Evolutionary conservation across 225 moss, liverwort and hornwort genomes (phyloP).

Genomic region (Straminergon stramineum): DNA sequence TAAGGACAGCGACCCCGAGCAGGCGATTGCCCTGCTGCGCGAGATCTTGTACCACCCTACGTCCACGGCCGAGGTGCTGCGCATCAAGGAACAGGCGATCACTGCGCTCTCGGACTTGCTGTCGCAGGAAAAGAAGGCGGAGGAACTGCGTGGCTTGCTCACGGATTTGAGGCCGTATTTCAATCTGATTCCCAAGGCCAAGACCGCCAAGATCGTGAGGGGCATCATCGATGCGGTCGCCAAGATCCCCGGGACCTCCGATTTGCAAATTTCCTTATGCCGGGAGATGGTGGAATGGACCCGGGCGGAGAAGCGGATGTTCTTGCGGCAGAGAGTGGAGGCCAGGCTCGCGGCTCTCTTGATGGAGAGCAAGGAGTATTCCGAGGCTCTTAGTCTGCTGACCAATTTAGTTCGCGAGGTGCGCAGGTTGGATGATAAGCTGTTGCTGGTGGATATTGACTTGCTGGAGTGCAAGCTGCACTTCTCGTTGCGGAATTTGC

Average conservation of each 20-base stretch:
- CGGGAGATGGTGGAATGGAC: slow-evolving; percentile 97
- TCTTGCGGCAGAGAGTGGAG: slow-evolving; percentile 83
- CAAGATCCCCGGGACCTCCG: slow-evolving; percentile 87
- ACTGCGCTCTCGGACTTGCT: slow-evolving; percentile 66
- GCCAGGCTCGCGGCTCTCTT: slow-evolving; percentile 73
- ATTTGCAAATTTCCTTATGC: slow-evolving; percentile 81
- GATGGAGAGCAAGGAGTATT: slow-evolving; percentile 88
- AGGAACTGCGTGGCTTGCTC: slow-evolving; percentile 73
- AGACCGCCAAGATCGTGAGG: slow-evolving; percentile 88
- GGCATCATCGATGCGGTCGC: slow-evolving; percentile 91
- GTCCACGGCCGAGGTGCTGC: slow-evolving; percentile 63
- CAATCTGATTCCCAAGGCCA: slow-evolving; percentile 75
- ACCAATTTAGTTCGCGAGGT: slow-evolving; percentile 89
- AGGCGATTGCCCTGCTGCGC: slow-evolving; percentile 50
- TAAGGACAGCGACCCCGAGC: slow-evolving; percentile 36
- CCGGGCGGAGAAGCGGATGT: slow-evolving; percentile 78
- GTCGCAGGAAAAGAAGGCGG: slow-evolving; percentile 67
- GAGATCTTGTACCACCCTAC: slow-evolving; percentile 65
- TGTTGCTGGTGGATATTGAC: slow-evolving; percentile 89
- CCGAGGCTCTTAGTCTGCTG: slow-evolving; percentile 75
- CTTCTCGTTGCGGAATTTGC: slow-evolving; percentile 80
- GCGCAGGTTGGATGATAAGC: slow-evolving; percentile 84
- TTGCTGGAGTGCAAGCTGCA: slow-evolving; percentile 87
- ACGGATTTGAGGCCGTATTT: slow-evolving; percentile 77
- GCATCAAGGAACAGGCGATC: slow-evolving; percentile 80